Conservation (phyloP, 2,329 filamentous ascomycete genomes). For the Penicillium sp. region DNA sequence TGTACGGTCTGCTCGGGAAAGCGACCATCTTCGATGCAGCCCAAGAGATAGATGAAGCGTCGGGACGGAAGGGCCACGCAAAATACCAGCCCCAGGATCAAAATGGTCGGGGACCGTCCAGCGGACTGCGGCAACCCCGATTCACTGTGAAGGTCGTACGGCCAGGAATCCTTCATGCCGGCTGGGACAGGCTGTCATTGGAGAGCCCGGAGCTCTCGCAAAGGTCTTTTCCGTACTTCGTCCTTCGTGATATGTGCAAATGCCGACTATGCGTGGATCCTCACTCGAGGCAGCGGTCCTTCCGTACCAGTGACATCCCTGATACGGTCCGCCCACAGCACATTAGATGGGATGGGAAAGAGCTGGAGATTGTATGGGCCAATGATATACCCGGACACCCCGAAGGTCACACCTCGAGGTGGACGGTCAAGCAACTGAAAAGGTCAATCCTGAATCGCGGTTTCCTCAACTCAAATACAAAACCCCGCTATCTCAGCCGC, state of each 20-base stretch:
- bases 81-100: no score
- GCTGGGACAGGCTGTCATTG: no score
- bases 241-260: constrained; percentile 55
- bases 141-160: no score
- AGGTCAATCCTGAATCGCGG: constrained; percentile 20
- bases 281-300: constrained; percentile 61
- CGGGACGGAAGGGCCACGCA: no score
- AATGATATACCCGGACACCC: constrained; percentile 52
- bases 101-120: no score
- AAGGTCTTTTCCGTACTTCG: constrained; percentile 14
- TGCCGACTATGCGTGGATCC: constrained; percentile 55
- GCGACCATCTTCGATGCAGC: no score
- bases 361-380: constrained; percentile 60
- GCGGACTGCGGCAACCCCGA: no score
- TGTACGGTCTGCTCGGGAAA: background rate
- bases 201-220: no score
- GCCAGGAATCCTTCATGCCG: no score
- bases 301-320: constrained; percentile 64
- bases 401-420: constrained; percentile 42
- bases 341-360: constrained; percentile 36
- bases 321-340: constrained; percentile 42
- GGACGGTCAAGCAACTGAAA: constrained; percentile 19
- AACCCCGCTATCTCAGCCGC: constrained; percentile 38
- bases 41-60: no score
- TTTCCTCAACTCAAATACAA: constrained; percentile 24